These are phyloP conservation scores for Mentha longifolia DNA, from an alignment of 257 asterid species.

Conservation along the genomic window DNA sequence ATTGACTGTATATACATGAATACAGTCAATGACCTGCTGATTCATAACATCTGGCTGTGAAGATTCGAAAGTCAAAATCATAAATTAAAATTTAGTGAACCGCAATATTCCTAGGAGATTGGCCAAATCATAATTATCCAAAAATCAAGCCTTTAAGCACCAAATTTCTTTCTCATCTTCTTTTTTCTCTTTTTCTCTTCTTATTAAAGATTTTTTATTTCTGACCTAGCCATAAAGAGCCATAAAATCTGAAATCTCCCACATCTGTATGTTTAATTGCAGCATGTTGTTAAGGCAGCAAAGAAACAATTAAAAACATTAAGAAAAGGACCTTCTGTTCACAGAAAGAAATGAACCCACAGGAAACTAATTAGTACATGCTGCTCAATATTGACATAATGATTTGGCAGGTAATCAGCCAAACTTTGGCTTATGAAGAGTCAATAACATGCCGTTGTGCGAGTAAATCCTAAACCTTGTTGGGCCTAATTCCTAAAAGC, in stretches of 20 bases:
- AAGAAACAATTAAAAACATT: not conserved
- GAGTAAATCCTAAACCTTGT: not conserved
- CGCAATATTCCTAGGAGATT: constrained; percentile 14
- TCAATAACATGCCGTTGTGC: not conserved
- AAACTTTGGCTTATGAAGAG: not conserved
- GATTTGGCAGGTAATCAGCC: not conserved
- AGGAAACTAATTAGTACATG: not conserved
- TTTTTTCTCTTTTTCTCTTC: not conserved
- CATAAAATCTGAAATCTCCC: not conserved
- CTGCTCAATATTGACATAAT: constrained; percentile 12
- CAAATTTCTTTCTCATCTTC: not conserved
- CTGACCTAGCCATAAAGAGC: constrained; percentile 5
- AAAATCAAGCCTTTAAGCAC: constrained; percentile 19
- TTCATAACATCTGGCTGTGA: constrained; percentile 21
- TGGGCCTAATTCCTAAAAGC: not conserved
- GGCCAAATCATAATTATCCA: constrained; percentile 4
- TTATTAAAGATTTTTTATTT: not conserved
- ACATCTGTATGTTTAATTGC: not conserved
- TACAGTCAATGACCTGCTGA: not conserved
- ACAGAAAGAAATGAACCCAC: constrained; percentile 8
- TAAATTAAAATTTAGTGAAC: constrained; percentile 27
- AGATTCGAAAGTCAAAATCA: constrained; percentile 12
- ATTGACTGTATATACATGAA: constrained; percentile 20
- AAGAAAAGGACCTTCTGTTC: not conserved
- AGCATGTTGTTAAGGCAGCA: not conserved